phyloP scores from a whole-genome alignment of 2,329 filamentous ascomycete species.

The Diaporthe vaccinii region DNA sequence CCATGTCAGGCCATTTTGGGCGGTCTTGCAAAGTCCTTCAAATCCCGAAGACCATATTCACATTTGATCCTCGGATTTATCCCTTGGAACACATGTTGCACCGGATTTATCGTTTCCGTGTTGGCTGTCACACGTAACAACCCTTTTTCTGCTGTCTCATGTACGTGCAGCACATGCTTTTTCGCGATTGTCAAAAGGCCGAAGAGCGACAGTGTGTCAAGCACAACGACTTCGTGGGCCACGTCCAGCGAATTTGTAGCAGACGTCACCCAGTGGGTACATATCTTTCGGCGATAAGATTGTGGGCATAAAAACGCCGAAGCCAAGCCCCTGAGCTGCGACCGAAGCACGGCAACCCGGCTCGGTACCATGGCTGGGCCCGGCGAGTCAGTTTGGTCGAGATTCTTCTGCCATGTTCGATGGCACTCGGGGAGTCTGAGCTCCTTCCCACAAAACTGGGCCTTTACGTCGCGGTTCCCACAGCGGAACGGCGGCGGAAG shows the following conservation, averaged over 20 bases:
- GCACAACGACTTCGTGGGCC: neutral
- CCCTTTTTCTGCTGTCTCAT: neutral
- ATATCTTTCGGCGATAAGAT: conserved; percentile 29
- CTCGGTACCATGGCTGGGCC: neutral
- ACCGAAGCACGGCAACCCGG: neutral
- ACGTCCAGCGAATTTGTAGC: neutral
- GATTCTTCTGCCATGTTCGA: conserved; percentile 14
- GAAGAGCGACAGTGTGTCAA: conserved; percentile 11
- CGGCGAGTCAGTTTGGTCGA: conserved; percentile 12
- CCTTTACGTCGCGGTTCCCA: conserved; percentile 10
- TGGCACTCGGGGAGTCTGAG: neutral
- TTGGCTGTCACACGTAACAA: neutral
- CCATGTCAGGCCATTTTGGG: neutral
- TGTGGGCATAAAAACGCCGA: neutral
- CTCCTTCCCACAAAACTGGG: conserved; percentile 24
- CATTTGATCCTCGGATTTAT: neutral
- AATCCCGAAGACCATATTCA: too few relatives aligned
- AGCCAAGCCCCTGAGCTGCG: neutral
- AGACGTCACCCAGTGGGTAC: conserved; percentile 23
- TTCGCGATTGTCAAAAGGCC: neutral
- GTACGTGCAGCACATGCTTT: neutral
- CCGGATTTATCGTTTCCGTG: neutral
- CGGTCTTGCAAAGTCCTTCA: neutral
- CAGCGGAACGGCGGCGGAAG: conserved; percentile 15
- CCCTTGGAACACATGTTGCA: neutral